Percentiles rank a stretch among this genome's conserved stretches.
Evolutionary conservation across 2,329 filamentous ascomycete genomes (phyloP).

Genomic region (Tolypocladium capitatum): DNA sequence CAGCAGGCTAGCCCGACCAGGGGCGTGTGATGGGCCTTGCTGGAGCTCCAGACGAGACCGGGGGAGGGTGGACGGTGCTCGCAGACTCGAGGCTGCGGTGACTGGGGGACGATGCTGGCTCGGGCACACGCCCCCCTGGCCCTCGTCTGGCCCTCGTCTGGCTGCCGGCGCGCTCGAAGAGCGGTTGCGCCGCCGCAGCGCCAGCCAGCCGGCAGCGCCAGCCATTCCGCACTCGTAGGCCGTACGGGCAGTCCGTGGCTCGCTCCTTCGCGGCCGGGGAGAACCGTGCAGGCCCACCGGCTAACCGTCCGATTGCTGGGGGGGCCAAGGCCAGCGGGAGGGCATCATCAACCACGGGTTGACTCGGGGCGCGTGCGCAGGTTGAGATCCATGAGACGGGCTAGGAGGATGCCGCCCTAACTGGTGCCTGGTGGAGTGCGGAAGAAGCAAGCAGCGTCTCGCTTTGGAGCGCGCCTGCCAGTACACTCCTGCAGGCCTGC

Average conservation of each 20-base stretch:
- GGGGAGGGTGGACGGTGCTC: neutral
- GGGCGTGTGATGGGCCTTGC: neutral
- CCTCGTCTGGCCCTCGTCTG: neutral
- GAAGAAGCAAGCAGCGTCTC: neutral
- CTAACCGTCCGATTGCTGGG: no score
- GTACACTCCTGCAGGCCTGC: no score
- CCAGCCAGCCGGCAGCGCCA: neutral
- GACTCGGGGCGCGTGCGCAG: neutral
- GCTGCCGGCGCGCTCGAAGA: neutral
- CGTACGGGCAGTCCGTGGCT: neutral
- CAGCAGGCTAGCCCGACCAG: neutral
- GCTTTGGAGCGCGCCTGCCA: no score
- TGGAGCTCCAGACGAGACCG: neutral
- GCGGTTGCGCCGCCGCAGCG: neutral
- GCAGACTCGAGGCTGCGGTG: neutral
- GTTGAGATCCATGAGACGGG: neutral
- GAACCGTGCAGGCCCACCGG: no score
- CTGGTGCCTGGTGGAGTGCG: neutral
- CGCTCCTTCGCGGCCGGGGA: no score
- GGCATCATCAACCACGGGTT: neutral
- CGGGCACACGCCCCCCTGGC: neutral
- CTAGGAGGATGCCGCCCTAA: neutral
- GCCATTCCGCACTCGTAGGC: neutral
- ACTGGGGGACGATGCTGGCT: neutral
- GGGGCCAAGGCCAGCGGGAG: neutral